Conservation (phyloP, 192 early-diverging fungal genomes). For the Backusella tarrabulga region DNA sequence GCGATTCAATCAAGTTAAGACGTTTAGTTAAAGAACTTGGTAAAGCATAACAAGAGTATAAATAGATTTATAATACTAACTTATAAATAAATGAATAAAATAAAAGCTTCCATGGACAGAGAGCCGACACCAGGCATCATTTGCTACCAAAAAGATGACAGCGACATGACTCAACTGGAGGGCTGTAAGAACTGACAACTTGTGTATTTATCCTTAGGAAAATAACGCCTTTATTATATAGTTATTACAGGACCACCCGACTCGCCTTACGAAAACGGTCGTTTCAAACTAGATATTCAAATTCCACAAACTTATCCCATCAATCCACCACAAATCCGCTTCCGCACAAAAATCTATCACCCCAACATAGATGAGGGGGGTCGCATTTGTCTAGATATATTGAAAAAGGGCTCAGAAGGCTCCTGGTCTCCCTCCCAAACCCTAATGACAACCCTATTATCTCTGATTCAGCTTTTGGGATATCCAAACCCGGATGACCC, state of each 20-base stretch:
- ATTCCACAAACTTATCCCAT: slow-evolving; percentile 66
- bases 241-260: slow-evolving; percentile 58
- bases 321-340: slow-evolving; percentile 68
- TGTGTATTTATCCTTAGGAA: not conserved
- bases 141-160: slow-evolving; percentile 62
- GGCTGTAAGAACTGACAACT: slow-evolving; percentile 41
- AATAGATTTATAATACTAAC: no score
- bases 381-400: slow-evolving; percentile 70
- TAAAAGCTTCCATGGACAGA: slow-evolving; percentile 26
- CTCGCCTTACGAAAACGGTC: slow-evolving; percentile 66
- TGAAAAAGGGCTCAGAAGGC: slow-evolving; percentile 58
- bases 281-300: slow-evolving; percentile 60
- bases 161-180: slow-evolving; percentile 49
- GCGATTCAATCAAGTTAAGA: not conserved
- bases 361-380: slow-evolving; percentile 81
- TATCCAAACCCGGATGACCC: slow-evolving; percentile 78
- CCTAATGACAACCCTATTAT: slow-evolving; percentile 57
- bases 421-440: slow-evolving; percentile 71
- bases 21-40: not conserved
- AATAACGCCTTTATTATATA: slow-evolving; percentile 3
- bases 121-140: slow-evolving; percentile 58
- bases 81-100: not conserved
- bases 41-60: not conserved
- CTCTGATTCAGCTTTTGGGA: slow-evolving; percentile 55
- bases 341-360: slow-evolving; percentile 77